A percentile compares a stretch with the other conserved stretches of the same genome.
Conservation (phyloP, 2,329 filamentous ascomycete species). For the Phaeoacremonium minimum region DNA sequence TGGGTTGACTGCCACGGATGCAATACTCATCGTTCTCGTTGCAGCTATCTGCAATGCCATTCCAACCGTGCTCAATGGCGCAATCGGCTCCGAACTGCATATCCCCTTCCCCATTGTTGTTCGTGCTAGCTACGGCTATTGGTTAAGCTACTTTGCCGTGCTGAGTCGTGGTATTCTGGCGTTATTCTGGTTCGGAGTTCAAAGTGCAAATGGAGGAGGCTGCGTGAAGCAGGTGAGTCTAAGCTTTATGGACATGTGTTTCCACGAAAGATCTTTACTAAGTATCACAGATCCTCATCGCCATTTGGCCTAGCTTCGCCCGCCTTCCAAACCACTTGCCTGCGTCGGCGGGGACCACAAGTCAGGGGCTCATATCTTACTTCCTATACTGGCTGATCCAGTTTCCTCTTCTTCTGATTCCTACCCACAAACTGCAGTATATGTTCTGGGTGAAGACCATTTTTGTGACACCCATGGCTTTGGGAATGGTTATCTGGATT, state of each 20-base stretch:
- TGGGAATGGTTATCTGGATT: constrained; percentile 14
- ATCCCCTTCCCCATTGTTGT: constrained; percentile 29
- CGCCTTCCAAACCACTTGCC: constrained; percentile 35
- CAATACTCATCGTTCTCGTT: constrained; percentile 28
- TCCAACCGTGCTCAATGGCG: constrained; percentile 28
- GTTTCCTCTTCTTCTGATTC: constrained; percentile 20
- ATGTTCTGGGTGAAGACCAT: constrained; percentile 14
- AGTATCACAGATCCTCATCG: constrained; percentile 19
- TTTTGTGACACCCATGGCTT: constrained; percentile 12
- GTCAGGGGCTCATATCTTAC: constrained; percentile 14
- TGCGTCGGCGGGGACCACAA: constrained; percentile 24
- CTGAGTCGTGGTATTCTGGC: constrained; percentile 25
- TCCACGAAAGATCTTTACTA: constrained; percentile 4
- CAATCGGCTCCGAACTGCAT: constrained; percentile 27
- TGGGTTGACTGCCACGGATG: constrained; percentile 9
- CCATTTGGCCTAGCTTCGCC: constrained; percentile 34
- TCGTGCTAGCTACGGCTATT: constrained; percentile 30
- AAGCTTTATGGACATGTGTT: no score
- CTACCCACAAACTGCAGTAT: constrained; percentile 18
- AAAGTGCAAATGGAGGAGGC: constrained; percentile 19
- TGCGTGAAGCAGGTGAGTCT: constrained; percentile 17
- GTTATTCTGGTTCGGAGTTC: constrained; percentile 29
- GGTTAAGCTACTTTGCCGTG: constrained; percentile 23
- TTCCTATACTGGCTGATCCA: constrained; percentile 19
- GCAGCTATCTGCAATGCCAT: constrained; percentile 53